These are phyloP conservation scores for Tephrocybe sp. DNA, from an alignment of 768 basidiomycete species.

Conservation along the genomic window DNA sequence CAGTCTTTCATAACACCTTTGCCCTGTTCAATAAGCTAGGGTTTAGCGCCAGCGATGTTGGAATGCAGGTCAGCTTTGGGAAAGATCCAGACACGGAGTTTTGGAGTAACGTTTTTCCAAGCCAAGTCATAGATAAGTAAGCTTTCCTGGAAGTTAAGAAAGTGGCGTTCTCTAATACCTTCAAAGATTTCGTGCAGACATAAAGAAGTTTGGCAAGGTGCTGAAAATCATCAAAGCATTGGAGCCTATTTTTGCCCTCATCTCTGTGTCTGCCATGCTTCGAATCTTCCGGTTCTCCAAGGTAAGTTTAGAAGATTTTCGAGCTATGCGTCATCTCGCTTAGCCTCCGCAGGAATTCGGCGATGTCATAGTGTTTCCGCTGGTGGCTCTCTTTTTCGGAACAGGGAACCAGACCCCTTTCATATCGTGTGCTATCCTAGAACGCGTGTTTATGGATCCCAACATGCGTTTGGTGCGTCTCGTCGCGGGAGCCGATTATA, in stretches of 20 bases:
- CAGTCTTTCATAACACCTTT: conserved; percentile 28
- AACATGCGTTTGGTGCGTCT: conserved; percentile 28
- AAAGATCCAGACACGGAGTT: conserved; percentile 25
- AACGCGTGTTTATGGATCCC: conserved; percentile 31
- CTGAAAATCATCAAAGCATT: conserved; percentile 26
- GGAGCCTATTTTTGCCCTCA: conserved; percentile 27
- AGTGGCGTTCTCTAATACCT: neutral
- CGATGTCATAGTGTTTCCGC: conserved; percentile 27
- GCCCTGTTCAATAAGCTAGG: conserved; percentile 29
- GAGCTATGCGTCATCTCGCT: neutral
- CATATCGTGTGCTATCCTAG: conserved; percentile 29
- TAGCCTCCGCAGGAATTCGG: conserved; percentile 21
- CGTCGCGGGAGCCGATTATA: neutral
- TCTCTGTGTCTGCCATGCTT: conserved; percentile 27
- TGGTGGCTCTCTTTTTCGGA: conserved; percentile 30
- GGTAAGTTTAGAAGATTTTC: conserved; percentile 9
- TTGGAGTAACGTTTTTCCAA: conserved; percentile 30
- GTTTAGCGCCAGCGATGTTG: conserved; percentile 25
- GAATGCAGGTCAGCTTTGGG: conserved; percentile 31
- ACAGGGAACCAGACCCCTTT: conserved; percentile 32
- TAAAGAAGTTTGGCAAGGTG: conserved; percentile 27
- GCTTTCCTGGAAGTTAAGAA: neutral
- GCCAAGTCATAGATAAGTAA: conserved; percentile 26
- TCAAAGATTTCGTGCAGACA: conserved; percentile 23
- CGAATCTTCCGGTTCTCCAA: conserved; percentile 29